Base-by-base conservation (phyloP, 1,139 yeast species). In the Geotrichum carabidarum region DNA sequence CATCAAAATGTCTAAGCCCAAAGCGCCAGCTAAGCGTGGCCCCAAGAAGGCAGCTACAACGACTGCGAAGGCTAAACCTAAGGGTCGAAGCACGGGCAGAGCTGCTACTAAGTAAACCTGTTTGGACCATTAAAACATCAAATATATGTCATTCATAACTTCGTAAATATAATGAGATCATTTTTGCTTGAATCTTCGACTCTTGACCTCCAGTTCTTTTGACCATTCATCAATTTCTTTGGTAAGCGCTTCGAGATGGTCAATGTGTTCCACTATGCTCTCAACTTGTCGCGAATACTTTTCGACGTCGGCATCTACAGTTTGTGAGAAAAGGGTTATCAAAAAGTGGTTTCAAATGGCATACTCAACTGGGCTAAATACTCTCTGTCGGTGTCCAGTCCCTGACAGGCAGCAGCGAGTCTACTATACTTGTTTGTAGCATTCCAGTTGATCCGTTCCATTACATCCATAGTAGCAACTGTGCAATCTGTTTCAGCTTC, bases 161-260 rank as follows among this genome's bases (percentile, higher is more conserved):
- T 38, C 9, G 15, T n/a, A 60, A 69, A 57, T 38, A 14, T 5
- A 8, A 15, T 17, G 30, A 15, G 44, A 17, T 40, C n/a, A 18
- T 40, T 17, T 40, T 40, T 45, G 47, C 36, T 48, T 54, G 38
- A 58, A 62, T 42, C 71, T 58, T 17, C 72, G 63, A 14, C 67
- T 56, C 58, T 76, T 76, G 4, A 71, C 73, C 48, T 77, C 80
- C 47, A 82, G 63, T 57, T 82, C 85, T 30, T 71, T 68, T 1
- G 86, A 75, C 83, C 86, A 84, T 53, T 72, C 74, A 57, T 83
- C 86, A 51, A 86, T 66, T 60, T 86, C 90, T 6, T 68, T 64
- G 0, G 78, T 75, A 4, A 84, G 62, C 0, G 62, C 63, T 50
- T 78, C 81, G 53, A 85, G 65, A 42, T 72, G 70, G 11, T 68